Evolutionary conservation across 768 basidiomycete genomes (phyloP).

Genomic region (Hypsizygus marmoreus): DNA sequence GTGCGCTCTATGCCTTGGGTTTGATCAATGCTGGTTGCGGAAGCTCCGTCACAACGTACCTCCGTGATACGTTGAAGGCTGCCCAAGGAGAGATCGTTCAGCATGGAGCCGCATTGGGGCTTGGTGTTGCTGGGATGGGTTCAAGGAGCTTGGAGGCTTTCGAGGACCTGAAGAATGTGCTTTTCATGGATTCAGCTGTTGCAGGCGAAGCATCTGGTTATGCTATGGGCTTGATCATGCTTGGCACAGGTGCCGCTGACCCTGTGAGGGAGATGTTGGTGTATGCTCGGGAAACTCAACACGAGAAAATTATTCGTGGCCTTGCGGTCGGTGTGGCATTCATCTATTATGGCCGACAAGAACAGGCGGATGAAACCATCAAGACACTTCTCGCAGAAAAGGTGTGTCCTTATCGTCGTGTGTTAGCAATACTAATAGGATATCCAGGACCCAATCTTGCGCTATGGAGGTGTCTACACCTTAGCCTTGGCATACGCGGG

Average conservation of each 20-base stretch:
- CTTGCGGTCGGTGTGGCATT: conserved; percentile 92
- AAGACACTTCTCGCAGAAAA: conserved; percentile 81
- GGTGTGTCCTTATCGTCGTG: conserved; percentile 42
- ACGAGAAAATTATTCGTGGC: conserved; percentile 98
- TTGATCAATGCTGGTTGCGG: conserved; percentile 93
- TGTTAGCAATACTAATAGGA: conserved; percentile 1
- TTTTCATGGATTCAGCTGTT: conserved; percentile 94
- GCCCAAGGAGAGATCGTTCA: conserved; percentile 87
- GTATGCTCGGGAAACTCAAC: conserved; percentile 96
- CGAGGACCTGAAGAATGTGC: conserved; percentile 84
- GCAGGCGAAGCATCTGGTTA: conserved; percentile 96
- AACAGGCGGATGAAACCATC: conserved; percentile 87
- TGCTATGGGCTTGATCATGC: conserved; percentile 97
- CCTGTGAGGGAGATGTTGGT: conserved; percentile 92
- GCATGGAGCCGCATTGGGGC: conserved; percentile 94
- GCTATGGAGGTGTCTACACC: conserved; percentile 97
- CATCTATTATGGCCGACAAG: conserved; percentile 90
- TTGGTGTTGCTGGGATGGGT: conserved; percentile 96
- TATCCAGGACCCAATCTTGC: conserved; percentile 87
- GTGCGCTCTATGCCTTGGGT: conserved; percentile 93
- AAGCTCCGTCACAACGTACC: conserved; percentile 71
- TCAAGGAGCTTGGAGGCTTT: conserved; percentile 88
- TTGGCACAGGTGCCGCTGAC: conserved; percentile 83
- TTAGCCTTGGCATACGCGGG: conserved; percentile 96
- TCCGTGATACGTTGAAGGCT: conserved; percentile 76